phyloP scores from a whole-genome alignment of 345 rosid genomes.

The Erucastrum elatum region DNA sequence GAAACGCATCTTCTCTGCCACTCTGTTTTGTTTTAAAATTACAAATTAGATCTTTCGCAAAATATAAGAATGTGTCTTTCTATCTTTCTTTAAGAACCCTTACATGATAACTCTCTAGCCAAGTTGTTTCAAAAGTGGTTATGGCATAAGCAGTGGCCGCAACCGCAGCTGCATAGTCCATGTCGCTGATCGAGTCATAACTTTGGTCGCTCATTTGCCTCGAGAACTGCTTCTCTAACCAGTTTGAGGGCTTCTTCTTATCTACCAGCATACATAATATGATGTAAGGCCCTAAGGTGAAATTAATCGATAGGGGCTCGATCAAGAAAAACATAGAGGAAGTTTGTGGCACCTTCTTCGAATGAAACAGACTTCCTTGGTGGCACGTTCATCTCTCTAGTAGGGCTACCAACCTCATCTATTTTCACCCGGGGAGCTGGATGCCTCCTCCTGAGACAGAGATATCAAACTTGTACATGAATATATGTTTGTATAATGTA shows the following conservation, averaged over 20 bases:
- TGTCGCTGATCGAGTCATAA: constrained; percentile 32
- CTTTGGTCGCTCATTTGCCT: constrained; percentile 33
- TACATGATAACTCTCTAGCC: constrained; percentile 33
- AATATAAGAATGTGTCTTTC: background rate
- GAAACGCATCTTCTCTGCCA: constrained; percentile 21
- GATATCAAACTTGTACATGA: background rate
- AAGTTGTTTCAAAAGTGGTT: constrained; percentile 21
- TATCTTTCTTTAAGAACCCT: background rate
- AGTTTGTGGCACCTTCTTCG: constrained; percentile 34
- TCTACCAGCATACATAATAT: constrained; percentile 22
- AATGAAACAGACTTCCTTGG: constrained; percentile 41
- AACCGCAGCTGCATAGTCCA: constrained; percentile 40
- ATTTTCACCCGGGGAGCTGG: constrained; percentile 4
- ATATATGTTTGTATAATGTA: background rate
- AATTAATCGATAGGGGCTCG: background rate
- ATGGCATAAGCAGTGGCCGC: constrained; percentile 43
- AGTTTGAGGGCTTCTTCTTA: constrained; percentile 31
- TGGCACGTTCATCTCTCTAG: constrained; percentile 27
- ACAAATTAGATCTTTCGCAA: background rate
- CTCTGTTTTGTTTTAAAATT: constrained; percentile 18
- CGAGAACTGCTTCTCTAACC: constrained; percentile 39
- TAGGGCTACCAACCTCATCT: constrained; percentile 12
- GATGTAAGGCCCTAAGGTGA: background rate
- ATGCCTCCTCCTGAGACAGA: constrained; percentile 33
- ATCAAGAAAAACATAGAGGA: background rate